A percentile compares a stretch with the other conserved stretches of the same genome.
These are phyloP conservation scores for Austroboletus novae-zelandiae DNA, from an alignment of 1,284 basidiomycete species.

Conservation along the genomic window DNA sequence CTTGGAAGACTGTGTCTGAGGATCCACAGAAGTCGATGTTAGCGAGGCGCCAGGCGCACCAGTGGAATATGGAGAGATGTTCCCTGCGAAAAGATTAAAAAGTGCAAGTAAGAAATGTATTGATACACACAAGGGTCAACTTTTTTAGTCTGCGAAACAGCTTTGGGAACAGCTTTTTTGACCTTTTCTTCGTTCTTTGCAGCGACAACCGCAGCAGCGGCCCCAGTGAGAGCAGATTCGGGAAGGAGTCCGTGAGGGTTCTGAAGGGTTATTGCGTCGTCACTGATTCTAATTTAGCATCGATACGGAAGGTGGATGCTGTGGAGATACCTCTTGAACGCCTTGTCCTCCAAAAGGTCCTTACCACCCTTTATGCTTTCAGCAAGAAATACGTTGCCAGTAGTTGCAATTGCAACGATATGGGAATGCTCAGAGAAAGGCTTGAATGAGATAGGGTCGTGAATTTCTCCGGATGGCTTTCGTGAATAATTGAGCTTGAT, in stretches of 20 bases:
- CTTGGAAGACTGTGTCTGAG: conserved; percentile 74
- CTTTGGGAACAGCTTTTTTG: conserved; percentile 34
- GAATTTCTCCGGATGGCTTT: conserved; percentile 76
- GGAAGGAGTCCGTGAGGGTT: conserved; percentile 76
- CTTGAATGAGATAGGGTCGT: conserved; percentile 93
- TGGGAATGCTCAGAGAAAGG: conserved; percentile 90
- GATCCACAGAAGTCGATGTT: conserved; percentile 89
- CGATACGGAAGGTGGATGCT: neutral
- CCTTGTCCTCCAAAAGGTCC: conserved; percentile 84
- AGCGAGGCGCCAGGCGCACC: conserved; percentile 91
- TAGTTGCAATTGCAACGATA: conserved; percentile 85
- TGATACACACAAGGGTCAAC: conserved; percentile 59
- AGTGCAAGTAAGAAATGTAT: conserved; percentile 3
- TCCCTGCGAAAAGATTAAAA: conserved; percentile 54
- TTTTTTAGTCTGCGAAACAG: conserved; percentile 47
- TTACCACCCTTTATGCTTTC: conserved; percentile 88
- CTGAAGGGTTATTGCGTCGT: conserved; percentile 91
- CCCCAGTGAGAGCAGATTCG: conserved; percentile 46
- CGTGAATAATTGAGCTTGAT: conserved; percentile 87
- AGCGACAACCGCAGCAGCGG: conserved; percentile 28
- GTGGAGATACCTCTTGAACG: conserved; percentile 73
- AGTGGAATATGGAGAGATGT: conserved; percentile 86
- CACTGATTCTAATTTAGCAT: conserved; percentile 40
- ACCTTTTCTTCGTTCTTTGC: conserved; percentile 31
- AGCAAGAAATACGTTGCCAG: conserved; percentile 88